Percentiles rank a stretch among this genome's conserved stretches.
Conservation (phyloP, 192 early-diverging fungal genomes). For the Kickxella alabastrina region DNA sequence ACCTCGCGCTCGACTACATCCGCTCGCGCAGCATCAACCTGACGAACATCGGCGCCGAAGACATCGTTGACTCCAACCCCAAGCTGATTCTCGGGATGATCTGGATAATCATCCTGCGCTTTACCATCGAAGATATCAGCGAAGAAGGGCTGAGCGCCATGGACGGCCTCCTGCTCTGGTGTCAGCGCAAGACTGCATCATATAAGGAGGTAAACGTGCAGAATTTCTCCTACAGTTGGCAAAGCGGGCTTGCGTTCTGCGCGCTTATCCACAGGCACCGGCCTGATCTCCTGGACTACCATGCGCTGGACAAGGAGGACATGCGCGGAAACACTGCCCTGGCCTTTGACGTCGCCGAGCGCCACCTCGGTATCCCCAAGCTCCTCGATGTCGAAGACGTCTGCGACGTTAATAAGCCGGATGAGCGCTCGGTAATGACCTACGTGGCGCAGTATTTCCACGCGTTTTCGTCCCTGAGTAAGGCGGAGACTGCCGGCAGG, state of each 20-base stretch:
- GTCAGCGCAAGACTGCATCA: slow-evolving; percentile 89
- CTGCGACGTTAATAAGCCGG: slow-evolving; percentile 88
- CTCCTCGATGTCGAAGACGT: slow-evolving; percentile 95
- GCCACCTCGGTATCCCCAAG: slow-evolving; percentile 85
- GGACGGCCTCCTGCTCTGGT: slow-evolving; percentile 96
- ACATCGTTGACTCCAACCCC: slow-evolving; percentile 88
- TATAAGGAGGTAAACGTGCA: slow-evolving; percentile 78
- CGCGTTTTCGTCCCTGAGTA: slow-evolving; percentile 84
- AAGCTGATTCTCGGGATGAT: slow-evolving; percentile 95
- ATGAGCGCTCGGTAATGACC: slow-evolving; percentile 96
- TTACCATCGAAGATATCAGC: slow-evolving; percentile 91
- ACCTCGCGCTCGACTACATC: slow-evolving; percentile 92
- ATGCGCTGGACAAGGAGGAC: slow-evolving; percentile 77
- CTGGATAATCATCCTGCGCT: slow-evolving; percentile 96
- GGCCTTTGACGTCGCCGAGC: slow-evolving; percentile 92
- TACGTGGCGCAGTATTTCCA: slow-evolving; percentile 99
- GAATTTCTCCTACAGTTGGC: slow-evolving; percentile 92
- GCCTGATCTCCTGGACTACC: slow-evolving; percentile 90
- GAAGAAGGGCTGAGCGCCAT: slow-evolving; percentile 94
- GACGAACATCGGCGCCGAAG: slow-evolving; percentile 97
- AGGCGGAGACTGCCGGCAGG: slow-evolving; percentile 81
- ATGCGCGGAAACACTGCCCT: slow-evolving; percentile 82
- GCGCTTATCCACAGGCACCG: slow-evolving; percentile 96
- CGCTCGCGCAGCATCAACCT: slow-evolving; percentile 76
- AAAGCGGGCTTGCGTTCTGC: slow-evolving; percentile 93